These are phyloP conservation scores for Nothomitra cinnamomea DNA, from an alignment of 2,329 filamentous ascomycete species.

Conservation along the genomic window DNA sequence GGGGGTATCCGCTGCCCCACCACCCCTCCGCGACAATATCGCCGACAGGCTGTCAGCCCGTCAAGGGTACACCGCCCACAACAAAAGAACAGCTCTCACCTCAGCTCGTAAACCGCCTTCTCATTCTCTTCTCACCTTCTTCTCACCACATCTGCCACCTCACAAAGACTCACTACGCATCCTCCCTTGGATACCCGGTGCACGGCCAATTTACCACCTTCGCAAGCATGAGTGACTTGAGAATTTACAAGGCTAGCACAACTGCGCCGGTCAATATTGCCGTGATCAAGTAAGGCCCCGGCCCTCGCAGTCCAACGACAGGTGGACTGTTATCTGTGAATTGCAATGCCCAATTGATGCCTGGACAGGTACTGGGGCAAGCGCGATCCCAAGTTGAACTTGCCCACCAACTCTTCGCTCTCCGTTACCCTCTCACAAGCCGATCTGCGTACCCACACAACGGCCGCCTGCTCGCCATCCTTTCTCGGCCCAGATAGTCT, in stretches of 20 bases:
- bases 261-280: slow-evolving; percentile 97
- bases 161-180: no score
- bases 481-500: slow-evolving; percentile 56
- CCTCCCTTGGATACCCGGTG: background rate
- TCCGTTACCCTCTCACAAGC: slow-evolving; percentile 90
- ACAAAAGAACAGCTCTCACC: no score
- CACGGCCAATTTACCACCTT: background rate
- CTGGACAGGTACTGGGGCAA: slow-evolving; percentile 75
- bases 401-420: slow-evolving; percentile 94
- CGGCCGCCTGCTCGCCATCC: slow-evolving; percentile 67
- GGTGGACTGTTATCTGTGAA: background rate
- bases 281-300: slow-evolving; percentile 62
- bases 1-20: no score
- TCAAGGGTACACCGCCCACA: no score
- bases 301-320: slow-evolving; percentile 6
- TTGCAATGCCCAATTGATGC: slow-evolving; percentile 1
- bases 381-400: slow-evolving; percentile 80
- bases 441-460: slow-evolving; percentile 89
- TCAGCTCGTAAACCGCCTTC: no score
- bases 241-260: slow-evolving; percentile 78
- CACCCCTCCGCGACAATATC: no score
- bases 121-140: no score
- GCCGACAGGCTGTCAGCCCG: no score
- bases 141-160: no score
- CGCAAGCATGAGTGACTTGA: background rate